These are phyloP conservation scores for Lichtheimia ornata DNA, from an alignment of 371 early-diverging fungal species.

Conservation along the genomic window DNA sequence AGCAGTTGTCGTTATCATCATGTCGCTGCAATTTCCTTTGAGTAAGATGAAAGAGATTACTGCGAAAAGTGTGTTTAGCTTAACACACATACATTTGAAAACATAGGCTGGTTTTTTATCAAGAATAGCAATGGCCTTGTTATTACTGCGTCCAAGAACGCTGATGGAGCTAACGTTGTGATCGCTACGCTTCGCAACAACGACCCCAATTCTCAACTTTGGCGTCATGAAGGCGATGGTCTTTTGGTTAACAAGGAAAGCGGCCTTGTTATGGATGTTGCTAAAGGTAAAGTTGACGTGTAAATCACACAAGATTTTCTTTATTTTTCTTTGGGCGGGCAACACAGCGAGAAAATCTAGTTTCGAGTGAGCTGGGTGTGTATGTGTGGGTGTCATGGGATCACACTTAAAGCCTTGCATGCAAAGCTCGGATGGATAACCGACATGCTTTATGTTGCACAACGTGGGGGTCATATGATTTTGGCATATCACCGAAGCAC, in stretches of 20 bases:
- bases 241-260: slow-evolving; percentile 58
- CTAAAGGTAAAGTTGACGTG: slow-evolving; percentile 41
- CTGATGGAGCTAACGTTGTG: slow-evolving; percentile 37
- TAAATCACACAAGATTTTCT: slow-evolving; percentile 2
- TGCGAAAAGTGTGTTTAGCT: neutral
- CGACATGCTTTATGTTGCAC: too few relatives aligned
- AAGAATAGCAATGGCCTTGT: slow-evolving; percentile 57
- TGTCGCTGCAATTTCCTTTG: slow-evolving; percentile 15
- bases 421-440: too few relatives aligned
- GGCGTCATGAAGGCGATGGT: slow-evolving; percentile 57
- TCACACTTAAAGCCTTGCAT: neutral
- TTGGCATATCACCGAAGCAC: too few relatives aligned
- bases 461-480: too few relatives aligned
- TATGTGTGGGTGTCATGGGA: neutral
- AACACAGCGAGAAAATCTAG: neutral
- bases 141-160: slow-evolving; percentile 41
- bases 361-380: neutral
- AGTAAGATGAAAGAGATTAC: slow-evolving; percentile 2
- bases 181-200: slow-evolving; percentile 41
- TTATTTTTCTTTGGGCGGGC: slow-evolving; percentile 7
- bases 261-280: slow-evolving; percentile 57
- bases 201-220: slow-evolving; percentile 48
- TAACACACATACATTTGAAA: slow-evolving; percentile 45
- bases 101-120: slow-evolving; percentile 60
- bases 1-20: neutral